A percentile compares a stretch with the other conserved stretches of the same genome.
phyloP scores from a whole-genome alignment of 371 early-diverging fungal genomes.

The Umbelopsis sp. region DNA sequence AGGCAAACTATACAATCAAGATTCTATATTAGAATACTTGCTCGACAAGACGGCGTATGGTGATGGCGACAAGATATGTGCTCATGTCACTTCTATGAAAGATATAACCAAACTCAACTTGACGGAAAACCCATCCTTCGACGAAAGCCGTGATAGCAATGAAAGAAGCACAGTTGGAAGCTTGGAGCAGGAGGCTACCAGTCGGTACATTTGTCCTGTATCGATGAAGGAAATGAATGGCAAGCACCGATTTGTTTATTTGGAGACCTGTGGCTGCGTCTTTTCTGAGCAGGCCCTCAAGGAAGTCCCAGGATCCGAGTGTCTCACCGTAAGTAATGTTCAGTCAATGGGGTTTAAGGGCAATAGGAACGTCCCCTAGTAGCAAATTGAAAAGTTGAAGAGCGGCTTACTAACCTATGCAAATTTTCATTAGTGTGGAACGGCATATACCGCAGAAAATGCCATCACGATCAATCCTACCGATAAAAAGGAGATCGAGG shows the following conservation, averaged over 20 bases:
- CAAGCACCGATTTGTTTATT: constrained; percentile 77
- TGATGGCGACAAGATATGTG: constrained; percentile 81
- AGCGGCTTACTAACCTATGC: neutral
- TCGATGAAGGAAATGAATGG: constrained; percentile 96
- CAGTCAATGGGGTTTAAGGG: no score
- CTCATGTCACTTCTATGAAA: constrained; percentile 73
- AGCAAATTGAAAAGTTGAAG: no score
- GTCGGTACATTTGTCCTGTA: constrained; percentile 87
- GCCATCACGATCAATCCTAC: constrained; percentile 80
- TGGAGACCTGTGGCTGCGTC: constrained; percentile 87
- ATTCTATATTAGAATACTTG: constrained; percentile 83
- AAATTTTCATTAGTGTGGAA: constrained; percentile 60
- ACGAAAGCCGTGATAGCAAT: constrained; percentile 37
- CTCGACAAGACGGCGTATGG: constrained; percentile 79
- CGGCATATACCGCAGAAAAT: constrained; percentile 61
- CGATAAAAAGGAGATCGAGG: constrained; percentile 60
- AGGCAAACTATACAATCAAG: constrained; percentile 93
- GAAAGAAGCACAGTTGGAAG: constrained; percentile 51
- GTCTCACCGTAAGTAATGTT: constrained; percentile 51
- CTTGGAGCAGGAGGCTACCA: constrained; percentile 54
- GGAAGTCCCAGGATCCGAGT: constrained; percentile 67
- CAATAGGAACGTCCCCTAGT: no score
- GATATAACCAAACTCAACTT: constrained; percentile 81
- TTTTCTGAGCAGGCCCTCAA: constrained; percentile 85
- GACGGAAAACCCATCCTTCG: constrained; percentile 72